These are phyloP conservation scores for Ceratocystis lukuohia DNA, from an alignment of 2,329 filamentous ascomycete species.

Conservation along the genomic window DNA sequence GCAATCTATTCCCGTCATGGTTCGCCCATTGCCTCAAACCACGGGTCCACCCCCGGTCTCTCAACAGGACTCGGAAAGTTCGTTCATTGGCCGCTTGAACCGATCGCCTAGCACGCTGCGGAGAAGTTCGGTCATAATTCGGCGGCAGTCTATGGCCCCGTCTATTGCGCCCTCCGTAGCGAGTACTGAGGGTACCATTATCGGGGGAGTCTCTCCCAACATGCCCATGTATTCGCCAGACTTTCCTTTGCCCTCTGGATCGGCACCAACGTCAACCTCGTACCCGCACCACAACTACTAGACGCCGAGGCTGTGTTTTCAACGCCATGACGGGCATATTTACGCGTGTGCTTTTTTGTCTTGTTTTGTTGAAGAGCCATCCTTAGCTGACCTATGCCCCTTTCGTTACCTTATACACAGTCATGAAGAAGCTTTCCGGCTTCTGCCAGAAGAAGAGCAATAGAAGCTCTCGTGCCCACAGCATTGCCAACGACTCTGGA, in stretches of 20 bases:
- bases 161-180: slow-evolving; percentile 13
- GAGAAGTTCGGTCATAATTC: slow-evolving; percentile 15
- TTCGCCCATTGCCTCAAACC: slow-evolving; percentile 10
- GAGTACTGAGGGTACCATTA: slow-evolving; percentile 10
- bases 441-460: slow-evolving; percentile 13
- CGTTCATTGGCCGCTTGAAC: slow-evolving; percentile 14
- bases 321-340: not conserved
- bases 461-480: slow-evolving; percentile 5
- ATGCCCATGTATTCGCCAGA: slow-evolving; percentile 7
- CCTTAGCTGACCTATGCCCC: slow-evolving; percentile 2
- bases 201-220: not conserved
- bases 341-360: slow-evolving; percentile 1
- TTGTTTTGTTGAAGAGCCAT: slow-evolving; percentile 3
- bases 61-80: slow-evolving; percentile 10
- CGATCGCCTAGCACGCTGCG: slow-evolving; percentile 15
- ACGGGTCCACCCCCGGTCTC: slow-evolving; percentile 7
- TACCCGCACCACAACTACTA: slow-evolving; percentile 7
- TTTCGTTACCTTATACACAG: slow-evolving; percentile 5
- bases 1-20: slow-evolving; percentile 14
- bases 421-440: slow-evolving; percentile 19
- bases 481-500: slow-evolving; percentile 18
- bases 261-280: not conserved
- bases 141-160: slow-evolving; percentile 13
- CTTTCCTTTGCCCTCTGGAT: slow-evolving; percentile 3
- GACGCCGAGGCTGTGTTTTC: not conserved